Evolutionary conservation across 352 stramenopile genomes (phyloP).

Genomic region (Globisporangium barbulae): DNA sequence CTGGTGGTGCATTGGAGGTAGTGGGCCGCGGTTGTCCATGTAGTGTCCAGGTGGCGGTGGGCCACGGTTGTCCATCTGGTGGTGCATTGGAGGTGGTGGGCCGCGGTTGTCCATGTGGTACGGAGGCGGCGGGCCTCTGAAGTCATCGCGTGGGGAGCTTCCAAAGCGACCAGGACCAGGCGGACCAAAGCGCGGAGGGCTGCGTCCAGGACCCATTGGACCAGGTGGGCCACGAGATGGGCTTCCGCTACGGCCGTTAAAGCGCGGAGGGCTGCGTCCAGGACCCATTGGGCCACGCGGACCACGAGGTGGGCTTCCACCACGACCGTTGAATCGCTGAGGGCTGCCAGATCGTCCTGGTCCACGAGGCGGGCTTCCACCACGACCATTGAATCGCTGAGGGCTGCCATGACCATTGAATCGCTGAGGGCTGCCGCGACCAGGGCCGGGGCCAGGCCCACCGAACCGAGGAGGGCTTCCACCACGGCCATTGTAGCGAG

Average conservation of each 20-base stretch:
- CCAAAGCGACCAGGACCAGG: neutral
- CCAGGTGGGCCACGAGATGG: slow-evolving; percentile 2
- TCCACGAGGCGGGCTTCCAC: slow-evolving; percentile 5
- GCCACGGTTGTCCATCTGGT: slow-evolving; percentile 33
- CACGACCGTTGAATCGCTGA: neutral
- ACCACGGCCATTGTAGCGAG: neutral
- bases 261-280: neutral
- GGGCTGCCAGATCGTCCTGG: neutral
- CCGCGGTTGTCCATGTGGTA: slow-evolving; percentile 32
- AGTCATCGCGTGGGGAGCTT: slow-evolving; percentile 16
- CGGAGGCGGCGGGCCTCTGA: slow-evolving; percentile 16
- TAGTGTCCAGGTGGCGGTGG: slow-evolving; percentile 18
- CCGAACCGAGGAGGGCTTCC: slow-evolving; percentile 1
- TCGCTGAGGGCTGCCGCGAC: neutral
- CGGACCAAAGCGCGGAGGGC: neutral
- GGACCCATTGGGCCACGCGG: neutral
- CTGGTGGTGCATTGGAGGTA: slow-evolving; percentile 11
- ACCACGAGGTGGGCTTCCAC: slow-evolving; percentile 4
- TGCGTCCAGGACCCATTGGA: neutral
- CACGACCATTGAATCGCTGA: neutral
- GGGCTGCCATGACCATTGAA: neutral
- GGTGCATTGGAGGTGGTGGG: slow-evolving; percentile 13
- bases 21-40: slow-evolving; percentile 34
- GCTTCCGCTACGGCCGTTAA: slow-evolving; percentile 1
- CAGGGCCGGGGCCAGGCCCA: neutral